Conservation (phyloP, 1,139 yeast species). For the Saccharomyces hybrid region DNA sequence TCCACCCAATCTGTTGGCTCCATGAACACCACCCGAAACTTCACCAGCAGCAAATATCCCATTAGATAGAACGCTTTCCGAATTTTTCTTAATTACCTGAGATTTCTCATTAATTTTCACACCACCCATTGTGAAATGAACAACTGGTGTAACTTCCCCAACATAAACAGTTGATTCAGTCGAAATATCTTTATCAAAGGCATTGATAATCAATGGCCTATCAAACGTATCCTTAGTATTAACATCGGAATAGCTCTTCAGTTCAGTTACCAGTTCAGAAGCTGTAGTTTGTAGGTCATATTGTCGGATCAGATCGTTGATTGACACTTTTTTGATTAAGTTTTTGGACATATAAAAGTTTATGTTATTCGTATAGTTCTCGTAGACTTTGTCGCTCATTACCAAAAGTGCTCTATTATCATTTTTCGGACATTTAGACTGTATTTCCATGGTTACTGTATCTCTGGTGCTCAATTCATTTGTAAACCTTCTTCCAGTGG, state of each 20-base stretch:
- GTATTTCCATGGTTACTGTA: constrained; percentile 49
- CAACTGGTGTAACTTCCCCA: constrained; percentile 57
- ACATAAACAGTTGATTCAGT: constrained; percentile 27
- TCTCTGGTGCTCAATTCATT: constrained; percentile 70
- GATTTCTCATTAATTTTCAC: constrained; percentile 55
- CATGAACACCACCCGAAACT: constrained; percentile 81
- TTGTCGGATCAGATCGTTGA: constrained; percentile 44
- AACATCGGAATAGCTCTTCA: constrained; percentile 42
- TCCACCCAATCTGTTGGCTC: constrained; percentile 70
- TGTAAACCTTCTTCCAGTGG: constrained; percentile 57
- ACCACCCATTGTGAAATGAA: constrained; percentile 87
- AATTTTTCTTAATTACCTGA: constrained; percentile 41
- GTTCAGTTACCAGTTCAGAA: constrained; percentile 36
- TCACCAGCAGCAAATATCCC: constrained; percentile 77
- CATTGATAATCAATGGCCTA: constrained; percentile 29
- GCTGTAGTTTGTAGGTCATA: constrained; percentile 31
- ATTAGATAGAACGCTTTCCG: constrained; percentile 38
- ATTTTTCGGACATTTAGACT: constrained; percentile 29
- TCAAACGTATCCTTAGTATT: constrained; percentile 24
- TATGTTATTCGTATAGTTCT: constrained; percentile 40
- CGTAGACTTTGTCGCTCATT: constrained; percentile 34
- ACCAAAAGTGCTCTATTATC: constrained; percentile 38
- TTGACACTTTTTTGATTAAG: constrained; percentile 47
- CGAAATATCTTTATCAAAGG: constrained; percentile 21
- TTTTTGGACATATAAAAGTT: constrained; percentile 62